A percentile compares a stretch with the other conserved stretches of the same genome.
Evolutionary conservation across 2,329 filamentous ascomycete species (phyloP).

Genomic region (Penicillium sp.): DNA sequence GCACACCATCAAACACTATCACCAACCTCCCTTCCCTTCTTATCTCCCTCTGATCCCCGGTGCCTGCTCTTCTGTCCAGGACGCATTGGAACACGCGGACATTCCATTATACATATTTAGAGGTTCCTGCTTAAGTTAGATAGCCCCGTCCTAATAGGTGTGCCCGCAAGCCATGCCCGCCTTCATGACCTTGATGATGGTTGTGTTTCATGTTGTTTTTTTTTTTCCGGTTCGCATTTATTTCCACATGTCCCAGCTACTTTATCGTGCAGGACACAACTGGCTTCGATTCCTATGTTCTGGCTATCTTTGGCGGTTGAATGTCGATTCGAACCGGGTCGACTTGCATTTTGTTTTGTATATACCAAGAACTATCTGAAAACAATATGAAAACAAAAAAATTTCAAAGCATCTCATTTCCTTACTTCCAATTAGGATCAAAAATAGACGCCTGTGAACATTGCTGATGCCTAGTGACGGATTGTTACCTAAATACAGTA

Average conservation of each 20-base stretch:
- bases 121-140: constrained; percentile 14
- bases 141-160: constrained; percentile 21
- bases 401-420: constrained; percentile 2
- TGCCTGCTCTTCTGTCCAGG: constrained; percentile 1
- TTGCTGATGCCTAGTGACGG: not conserved
- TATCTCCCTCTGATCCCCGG: constrained; percentile 1
- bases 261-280: not conserved
- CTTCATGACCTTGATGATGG: constrained; percentile 26
- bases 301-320: constrained; percentile 10
- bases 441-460: not conserved
- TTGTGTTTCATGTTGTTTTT: constrained; percentile 14
- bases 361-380: constrained; percentile 12
- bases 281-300: not conserved
- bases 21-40: not conserved
- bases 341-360: constrained; percentile 13
- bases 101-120: constrained; percentile 26
- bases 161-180: constrained; percentile 6
- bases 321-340: not conserved
- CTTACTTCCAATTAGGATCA: not conserved
- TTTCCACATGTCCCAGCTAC: not conserved
- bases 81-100: constrained; percentile 11
- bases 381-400: constrained; percentile 14
- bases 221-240: constrained; percentile 5
- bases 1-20: not conserved
- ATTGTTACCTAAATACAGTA: not conserved